These are phyloP conservation scores for Cystobasidium slooffiae DNA, from an alignment of 1,284 basidiomycete genomes.

Conservation along the genomic window DNA sequence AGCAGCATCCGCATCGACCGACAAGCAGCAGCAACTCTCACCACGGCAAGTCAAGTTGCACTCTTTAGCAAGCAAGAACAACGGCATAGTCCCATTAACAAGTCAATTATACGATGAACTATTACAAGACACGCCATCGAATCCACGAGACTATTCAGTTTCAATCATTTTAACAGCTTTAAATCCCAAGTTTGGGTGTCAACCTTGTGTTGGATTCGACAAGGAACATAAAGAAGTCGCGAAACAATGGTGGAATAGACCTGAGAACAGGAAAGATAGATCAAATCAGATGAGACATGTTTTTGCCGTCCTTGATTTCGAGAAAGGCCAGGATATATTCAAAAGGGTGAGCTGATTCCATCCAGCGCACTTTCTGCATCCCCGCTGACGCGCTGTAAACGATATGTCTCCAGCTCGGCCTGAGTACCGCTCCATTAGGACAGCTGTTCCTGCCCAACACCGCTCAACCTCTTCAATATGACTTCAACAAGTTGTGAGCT, in stretches of 20 bases:
- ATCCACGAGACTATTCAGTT: conserved; percentile 78
- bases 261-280: conserved; percentile 59
- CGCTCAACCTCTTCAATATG: conserved; percentile 72
- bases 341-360: conserved; percentile 66
- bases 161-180: conserved; percentile 84
- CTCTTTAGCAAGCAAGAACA: conserved; percentile 65
- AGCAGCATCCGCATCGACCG: neutral
- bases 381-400: neutral
- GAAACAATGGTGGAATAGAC: conserved; percentile 68
- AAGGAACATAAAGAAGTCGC: conserved; percentile 78
- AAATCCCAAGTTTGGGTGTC: conserved; percentile 69
- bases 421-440: conserved; percentile 78
- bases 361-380: neutral
- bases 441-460: conserved; percentile 73
- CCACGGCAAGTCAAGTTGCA: conserved; percentile 60
- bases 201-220: conserved; percentile 70
- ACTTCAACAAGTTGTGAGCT: conserved; percentile 64
- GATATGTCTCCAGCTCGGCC: conserved; percentile 62
- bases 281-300: conserved; percentile 73
- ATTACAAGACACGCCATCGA: conserved; percentile 55
- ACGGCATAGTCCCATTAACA: conserved; percentile 80
- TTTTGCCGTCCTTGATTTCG: conserved; percentile 89
- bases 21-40: neutral
- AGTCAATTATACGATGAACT: conserved; percentile 74
- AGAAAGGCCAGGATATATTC: conserved; percentile 73